These are phyloP conservation scores for Trichoderma atrobrunneum DNA, from an alignment of 2,329 filamentous ascomycete genomes.

Conservation along the genomic window DNA sequence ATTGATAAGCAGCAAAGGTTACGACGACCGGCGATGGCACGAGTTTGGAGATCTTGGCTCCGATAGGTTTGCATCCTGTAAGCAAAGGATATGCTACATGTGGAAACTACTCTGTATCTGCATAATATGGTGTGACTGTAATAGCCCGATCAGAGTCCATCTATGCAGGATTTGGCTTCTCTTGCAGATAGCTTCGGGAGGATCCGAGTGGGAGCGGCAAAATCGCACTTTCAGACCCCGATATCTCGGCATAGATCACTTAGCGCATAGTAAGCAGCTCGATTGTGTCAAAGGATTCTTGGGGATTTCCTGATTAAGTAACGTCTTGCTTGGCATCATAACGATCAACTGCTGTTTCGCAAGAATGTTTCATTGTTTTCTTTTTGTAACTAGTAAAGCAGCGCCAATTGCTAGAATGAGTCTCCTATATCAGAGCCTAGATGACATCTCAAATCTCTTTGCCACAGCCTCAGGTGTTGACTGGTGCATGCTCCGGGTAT, in stretches of 20 bases:
- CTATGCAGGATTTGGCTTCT: background rate
- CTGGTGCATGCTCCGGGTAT: slow-evolving; percentile 42
- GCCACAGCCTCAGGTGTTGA: slow-evolving; percentile 32
- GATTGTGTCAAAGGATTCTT: background rate
- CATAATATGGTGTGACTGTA: background rate
- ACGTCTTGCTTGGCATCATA: background rate
- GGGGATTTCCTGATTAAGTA: background rate
- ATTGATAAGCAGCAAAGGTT: background rate
- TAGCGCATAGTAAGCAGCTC: background rate
- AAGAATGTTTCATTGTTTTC: background rate
- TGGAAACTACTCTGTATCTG: background rate
- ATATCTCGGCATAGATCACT: background rate
- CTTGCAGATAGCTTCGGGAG: background rate
- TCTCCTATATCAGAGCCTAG: background rate
- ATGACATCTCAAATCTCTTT: background rate
- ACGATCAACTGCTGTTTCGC: background rate
- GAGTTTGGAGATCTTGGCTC: background rate
- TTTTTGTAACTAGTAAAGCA: background rate
- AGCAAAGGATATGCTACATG: background rate
- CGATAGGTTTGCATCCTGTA: background rate
- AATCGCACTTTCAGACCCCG: background rate
- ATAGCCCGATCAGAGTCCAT: background rate
- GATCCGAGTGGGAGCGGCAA: background rate
- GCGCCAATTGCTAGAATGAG: background rate
- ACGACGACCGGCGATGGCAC: background rate